Conservation (phyloP, 192 early-diverging fungal species). For the Coemansia sp. region DNA sequence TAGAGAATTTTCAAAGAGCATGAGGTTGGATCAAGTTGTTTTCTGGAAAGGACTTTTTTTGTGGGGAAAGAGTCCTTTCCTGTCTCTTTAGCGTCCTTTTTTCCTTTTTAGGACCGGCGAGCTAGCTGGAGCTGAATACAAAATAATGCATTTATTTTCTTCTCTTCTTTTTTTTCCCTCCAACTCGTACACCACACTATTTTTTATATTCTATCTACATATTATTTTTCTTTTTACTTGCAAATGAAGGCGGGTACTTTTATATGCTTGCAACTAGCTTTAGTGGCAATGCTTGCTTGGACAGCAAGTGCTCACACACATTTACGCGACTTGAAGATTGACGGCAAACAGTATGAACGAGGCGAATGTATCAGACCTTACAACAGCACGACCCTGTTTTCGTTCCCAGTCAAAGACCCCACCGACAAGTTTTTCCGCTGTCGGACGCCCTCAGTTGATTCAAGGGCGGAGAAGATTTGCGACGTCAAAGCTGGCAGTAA, state of each 20-base stretch:
- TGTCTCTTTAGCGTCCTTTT: background rate
- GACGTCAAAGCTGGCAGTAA: background rate
- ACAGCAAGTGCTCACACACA: background rate
- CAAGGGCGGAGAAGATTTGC: background rate
- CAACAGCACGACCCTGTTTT: background rate
- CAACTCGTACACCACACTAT: background rate
- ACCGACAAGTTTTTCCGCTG: background rate
- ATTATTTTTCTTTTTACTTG: background rate
- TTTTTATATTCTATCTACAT: background rate
- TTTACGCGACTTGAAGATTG: constrained; percentile 8
- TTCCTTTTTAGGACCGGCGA: background rate
- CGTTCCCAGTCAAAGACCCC: constrained; percentile 1
- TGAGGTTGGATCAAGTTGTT: background rate
- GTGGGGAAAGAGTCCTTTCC: background rate
- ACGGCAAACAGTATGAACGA: background rate
- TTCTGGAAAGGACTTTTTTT: background rate
- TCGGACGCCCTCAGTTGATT: background rate
- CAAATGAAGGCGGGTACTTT: constrained; percentile 2
- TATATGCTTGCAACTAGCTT: background rate
- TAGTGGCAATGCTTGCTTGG: background rate
- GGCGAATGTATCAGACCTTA: constrained; percentile 1
- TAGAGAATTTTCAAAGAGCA: background rate
- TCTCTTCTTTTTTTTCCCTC: background rate
- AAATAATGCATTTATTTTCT: background rate
- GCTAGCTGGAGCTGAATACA: background rate